Conservation (phyloP, 2,329 filamentous ascomycete genomes). For the Botrytis medusae region DNA sequence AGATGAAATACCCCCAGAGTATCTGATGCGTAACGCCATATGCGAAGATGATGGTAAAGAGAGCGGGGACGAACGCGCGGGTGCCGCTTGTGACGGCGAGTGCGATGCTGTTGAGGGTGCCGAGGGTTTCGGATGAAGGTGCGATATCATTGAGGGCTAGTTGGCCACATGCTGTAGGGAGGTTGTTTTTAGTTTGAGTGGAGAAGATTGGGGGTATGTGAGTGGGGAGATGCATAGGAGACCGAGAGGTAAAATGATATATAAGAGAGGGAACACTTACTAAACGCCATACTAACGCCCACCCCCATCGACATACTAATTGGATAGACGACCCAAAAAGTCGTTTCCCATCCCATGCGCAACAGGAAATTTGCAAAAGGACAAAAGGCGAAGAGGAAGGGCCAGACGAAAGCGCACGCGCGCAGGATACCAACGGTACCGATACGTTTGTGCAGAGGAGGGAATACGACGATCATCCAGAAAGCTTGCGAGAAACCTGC, state of each 20-base stretch:
- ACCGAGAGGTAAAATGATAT: background rate
- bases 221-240: background rate
- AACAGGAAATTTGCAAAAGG: slow-evolving; percentile 60
- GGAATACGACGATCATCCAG: slow-evolving; percentile 72
- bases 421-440: slow-evolving; percentile 67
- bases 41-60: slow-evolving; percentile 68
- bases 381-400: slow-evolving; percentile 59
- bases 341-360: slow-evolving; percentile 43
- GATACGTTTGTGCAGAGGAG: slow-evolving; percentile 61
- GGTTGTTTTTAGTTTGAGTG: slow-evolving; percentile 39
- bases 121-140: slow-evolving; percentile 62
- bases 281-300: slow-evolving; percentile 50
- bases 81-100: slow-evolving; percentile 62
- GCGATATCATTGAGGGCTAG: slow-evolving; percentile 73
- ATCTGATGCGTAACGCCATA: slow-evolving; percentile 62
- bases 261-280: slow-evolving; percentile 50
- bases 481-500: slow-evolving; percentile 65
- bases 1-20: slow-evolving; percentile 63
- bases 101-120: slow-evolving; percentile 68
- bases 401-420: slow-evolving; percentile 58
- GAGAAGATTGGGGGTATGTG: background rate
- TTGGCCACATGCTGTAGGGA: slow-evolving; percentile 70
- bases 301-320: slow-evolving; percentile 58
- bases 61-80: slow-evolving; percentile 64
- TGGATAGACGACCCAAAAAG: slow-evolving; percentile 38